These are phyloP conservation scores for Acorus calamus DNA, from an alignment of 106 monocot genomes.

Conservation along the genomic window DNA sequence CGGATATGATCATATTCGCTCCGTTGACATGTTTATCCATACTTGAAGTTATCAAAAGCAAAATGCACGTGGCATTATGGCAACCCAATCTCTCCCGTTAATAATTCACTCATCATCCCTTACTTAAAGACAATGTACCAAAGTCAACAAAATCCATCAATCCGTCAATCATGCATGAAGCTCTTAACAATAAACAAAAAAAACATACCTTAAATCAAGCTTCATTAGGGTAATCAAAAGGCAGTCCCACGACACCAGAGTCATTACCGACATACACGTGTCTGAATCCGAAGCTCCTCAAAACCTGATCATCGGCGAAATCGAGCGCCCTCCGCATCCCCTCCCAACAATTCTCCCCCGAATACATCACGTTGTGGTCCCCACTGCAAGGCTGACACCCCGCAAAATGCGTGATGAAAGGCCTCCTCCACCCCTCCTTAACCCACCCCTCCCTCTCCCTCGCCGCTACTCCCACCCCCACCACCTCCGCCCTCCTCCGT, in stretches of 20 bases:
- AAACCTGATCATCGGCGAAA: slow-evolving; percentile 62
- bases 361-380: slow-evolving; percentile 46
- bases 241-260: slow-evolving; percentile 26
- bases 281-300: slow-evolving; percentile 39
- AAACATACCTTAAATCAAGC: too few species aligned
- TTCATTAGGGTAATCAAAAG: slow-evolving; percentile 41
- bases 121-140: too few species aligned
- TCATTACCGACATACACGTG: slow-evolving; percentile 7
- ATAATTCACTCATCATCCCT: too few species aligned
- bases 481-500: slow-evolving; percentile 52
- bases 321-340: slow-evolving; percentile 36
- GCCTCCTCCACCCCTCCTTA: slow-evolving; percentile 20
- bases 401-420: slow-evolving; percentile 86
- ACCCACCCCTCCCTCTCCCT: slow-evolving; percentile 12
- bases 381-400: slow-evolving; percentile 91
- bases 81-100: too few species aligned
- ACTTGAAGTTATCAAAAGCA: too few species aligned
- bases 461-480: slow-evolving; percentile 11
- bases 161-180: too few species aligned
- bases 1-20: too few species aligned
- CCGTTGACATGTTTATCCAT: too few species aligned
- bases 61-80: too few species aligned
- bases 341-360: slow-evolving; percentile 41
- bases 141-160: too few species aligned
- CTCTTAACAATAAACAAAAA: too few species aligned